Conservation (phyloP, 768 basidiomycete genomes). For the Chlorophyllum brunneum region DNA sequence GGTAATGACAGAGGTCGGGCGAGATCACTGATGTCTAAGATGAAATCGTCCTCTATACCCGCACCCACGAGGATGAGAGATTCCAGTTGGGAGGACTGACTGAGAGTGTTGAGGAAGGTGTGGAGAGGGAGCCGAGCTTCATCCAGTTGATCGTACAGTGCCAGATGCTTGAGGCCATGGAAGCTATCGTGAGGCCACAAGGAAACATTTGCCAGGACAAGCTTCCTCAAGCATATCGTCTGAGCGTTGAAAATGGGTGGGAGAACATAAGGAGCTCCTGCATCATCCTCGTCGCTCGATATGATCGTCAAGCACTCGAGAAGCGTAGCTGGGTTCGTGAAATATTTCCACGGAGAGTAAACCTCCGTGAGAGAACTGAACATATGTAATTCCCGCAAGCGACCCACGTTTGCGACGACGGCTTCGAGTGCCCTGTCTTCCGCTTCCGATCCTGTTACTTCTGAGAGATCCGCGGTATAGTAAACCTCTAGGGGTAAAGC, state of each 20-base stretch:
- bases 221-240: constrained; percentile 1
- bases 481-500: constrained; percentile 8
- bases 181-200: constrained; percentile 11
- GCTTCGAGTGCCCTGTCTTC: constrained; percentile 4
- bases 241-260: constrained; percentile 6
- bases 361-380: constrained; percentile 8
- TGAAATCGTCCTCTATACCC: constrained; percentile 8
- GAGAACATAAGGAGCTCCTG: not conserved
- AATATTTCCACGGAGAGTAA: constrained; percentile 9
- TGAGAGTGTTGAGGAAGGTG: constrained; percentile 7
- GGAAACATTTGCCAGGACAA: constrained; percentile 12
- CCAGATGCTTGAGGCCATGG: constrained; percentile 4
- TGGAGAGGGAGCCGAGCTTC: constrained; percentile 8
- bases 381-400: constrained; percentile 6
- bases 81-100: constrained; percentile 7
- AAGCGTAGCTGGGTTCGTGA: constrained; percentile 1
- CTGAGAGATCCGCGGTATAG: constrained; percentile 5
- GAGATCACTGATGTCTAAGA: constrained; percentile 6
- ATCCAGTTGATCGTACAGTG: constrained; percentile 9
- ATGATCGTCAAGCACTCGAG: constrained; percentile 6
- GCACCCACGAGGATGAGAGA: constrained; percentile 11
- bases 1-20: not conserved
- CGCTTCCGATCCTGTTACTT: not conserved
- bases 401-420: not conserved
- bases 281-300: constrained; percentile 9